phyloP scores from a whole-genome alignment of 2,329 filamentous ascomycete genomes.

The Colletotrichum lini region DNA sequence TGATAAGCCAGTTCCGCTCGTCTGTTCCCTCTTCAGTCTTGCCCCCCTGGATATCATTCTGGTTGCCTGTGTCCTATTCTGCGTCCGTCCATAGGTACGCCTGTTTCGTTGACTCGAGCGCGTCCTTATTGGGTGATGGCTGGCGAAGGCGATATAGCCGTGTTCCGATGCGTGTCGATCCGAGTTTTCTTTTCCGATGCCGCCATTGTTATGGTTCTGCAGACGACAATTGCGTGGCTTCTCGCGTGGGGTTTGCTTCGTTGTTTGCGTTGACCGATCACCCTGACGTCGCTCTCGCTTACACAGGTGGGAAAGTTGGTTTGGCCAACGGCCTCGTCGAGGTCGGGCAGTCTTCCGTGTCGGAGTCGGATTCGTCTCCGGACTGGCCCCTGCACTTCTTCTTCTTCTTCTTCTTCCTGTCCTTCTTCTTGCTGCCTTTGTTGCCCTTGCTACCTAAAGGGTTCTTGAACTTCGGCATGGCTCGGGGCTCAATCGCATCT shows the following conservation, averaged over 20 bases:
- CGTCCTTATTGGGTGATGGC: neutral
- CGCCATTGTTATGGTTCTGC: neutral
- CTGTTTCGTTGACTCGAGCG: slow-evolving; percentile 3
- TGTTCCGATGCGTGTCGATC: neutral
- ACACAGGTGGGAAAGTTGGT: no score
- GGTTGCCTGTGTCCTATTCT: no score
- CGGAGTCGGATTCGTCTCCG: no score
- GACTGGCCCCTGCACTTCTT: no score
- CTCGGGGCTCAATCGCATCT: neutral
- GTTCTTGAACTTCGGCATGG: no score
- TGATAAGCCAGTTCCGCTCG: slow-evolving; percentile 1
- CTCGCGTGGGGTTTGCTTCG: no score
- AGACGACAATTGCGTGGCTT: no score
- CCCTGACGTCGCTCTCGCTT: no score
- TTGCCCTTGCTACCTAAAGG: no score
- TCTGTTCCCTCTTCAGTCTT: neutral
- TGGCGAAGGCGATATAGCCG: neutral
- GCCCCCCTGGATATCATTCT: neutral
- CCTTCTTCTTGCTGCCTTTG: neutral
- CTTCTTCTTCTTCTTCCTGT: neutral
- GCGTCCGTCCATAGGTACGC: neutral
- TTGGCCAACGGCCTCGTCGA: no score
- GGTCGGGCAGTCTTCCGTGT: no score
- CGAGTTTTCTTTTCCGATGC: neutral
- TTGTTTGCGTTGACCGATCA: no score